Conservation (phyloP, 2,329 filamentous ascomycete genomes). For the Beauveria pseudobassiana region DNA sequence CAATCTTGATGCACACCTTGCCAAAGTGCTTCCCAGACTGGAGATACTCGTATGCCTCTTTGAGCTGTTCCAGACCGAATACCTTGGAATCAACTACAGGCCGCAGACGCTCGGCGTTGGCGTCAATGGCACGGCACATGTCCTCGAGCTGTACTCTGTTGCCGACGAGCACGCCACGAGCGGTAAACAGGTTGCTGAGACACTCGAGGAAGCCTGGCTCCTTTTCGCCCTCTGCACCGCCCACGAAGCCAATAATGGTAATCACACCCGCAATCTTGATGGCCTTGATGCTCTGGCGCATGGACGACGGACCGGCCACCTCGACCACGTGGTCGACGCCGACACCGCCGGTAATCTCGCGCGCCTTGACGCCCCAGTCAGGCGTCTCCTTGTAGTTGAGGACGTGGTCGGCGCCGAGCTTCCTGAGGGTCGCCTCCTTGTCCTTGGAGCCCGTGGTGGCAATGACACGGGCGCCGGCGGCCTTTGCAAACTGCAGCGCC, state of each 20-base stretch:
- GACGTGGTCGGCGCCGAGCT: slow-evolving; percentile 42
- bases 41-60: slow-evolving; percentile 26
- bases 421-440: slow-evolving; percentile 36
- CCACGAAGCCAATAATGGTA: slow-evolving; percentile 31
- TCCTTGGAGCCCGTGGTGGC: slow-evolving; percentile 39
- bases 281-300: slow-evolving; percentile 37
- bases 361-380: slow-evolving; percentile 39
- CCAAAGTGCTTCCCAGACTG: slow-evolving; percentile 20
- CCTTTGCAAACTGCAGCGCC: slow-evolving; percentile 51
- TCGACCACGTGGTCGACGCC: slow-evolving; percentile 43
- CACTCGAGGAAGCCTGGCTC: slow-evolving; percentile 27
- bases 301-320: slow-evolving; percentile 36
- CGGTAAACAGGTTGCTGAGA: slow-evolving; percentile 28
- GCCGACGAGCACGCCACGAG: slow-evolving; percentile 40
- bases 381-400: slow-evolving; percentile 41
- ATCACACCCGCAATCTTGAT: slow-evolving; percentile 40
- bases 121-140: slow-evolving; percentile 43
- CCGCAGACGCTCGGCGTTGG: slow-evolving; percentile 30
- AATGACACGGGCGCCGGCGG: slow-evolving; percentile 40
- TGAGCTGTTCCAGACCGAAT: slow-evolving; percentile 31
- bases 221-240: slow-evolving; percentile 20
- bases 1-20: slow-evolving; percentile 25
- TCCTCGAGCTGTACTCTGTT: slow-evolving; percentile 42
- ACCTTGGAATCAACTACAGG: slow-evolving; percentile 39
- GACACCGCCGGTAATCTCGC: slow-evolving; percentile 32